phyloP scores from a whole-genome alignment of 1,284 basidiomycete genomes.

The Tetrapyrgos nigripes region DNA sequence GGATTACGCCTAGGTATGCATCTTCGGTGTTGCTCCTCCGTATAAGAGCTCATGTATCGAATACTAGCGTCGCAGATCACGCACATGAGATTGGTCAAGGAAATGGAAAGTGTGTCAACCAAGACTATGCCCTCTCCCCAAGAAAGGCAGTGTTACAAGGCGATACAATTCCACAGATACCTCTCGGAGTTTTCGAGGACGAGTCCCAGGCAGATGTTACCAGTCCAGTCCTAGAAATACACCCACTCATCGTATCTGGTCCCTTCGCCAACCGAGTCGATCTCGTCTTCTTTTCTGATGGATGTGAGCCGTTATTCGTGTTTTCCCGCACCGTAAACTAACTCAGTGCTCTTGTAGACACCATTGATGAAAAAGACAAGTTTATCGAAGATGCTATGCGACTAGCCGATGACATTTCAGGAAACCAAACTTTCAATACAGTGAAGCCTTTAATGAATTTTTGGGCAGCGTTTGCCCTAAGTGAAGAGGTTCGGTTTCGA shows the following conservation, averaged over 20 bases:
- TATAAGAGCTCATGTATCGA: background rate
- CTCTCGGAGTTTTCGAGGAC: background rate
- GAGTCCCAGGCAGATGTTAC: background rate
- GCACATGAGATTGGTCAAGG: background rate
- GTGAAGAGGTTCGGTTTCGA: slow-evolving; percentile 57
- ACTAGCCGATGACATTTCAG: slow-evolving; percentile 73
- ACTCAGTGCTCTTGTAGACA: slow-evolving; percentile 32
- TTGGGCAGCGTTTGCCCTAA: slow-evolving; percentile 82
- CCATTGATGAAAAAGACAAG: slow-evolving; percentile 59
- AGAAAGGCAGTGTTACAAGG: background rate
- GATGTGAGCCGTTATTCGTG: slow-evolving; percentile 60
- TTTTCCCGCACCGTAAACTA: background rate
- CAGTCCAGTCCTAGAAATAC: slow-evolving; percentile 57
- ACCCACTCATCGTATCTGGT: slow-evolving; percentile 69
- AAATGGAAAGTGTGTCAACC: background rate
- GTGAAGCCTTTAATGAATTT: slow-evolving; percentile 83
- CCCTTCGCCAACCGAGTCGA: slow-evolving; percentile 70
- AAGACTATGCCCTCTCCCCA: background rate
- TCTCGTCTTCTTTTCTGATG: slow-evolving; percentile 83
- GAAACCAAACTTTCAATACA: slow-evolving; percentile 78
- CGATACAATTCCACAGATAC: background rate
- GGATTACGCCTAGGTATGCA: background rate
- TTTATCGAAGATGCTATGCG: slow-evolving; percentile 74
- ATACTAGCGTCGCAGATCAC: background rate
- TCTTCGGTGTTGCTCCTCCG: background rate